A percentile compares a stretch with the other conserved stretches of the same genome.
These are phyloP conservation scores for Fusarium udum DNA, from an alignment of 2,329 filamentous ascomycete genomes.

Conservation along the genomic window DNA sequence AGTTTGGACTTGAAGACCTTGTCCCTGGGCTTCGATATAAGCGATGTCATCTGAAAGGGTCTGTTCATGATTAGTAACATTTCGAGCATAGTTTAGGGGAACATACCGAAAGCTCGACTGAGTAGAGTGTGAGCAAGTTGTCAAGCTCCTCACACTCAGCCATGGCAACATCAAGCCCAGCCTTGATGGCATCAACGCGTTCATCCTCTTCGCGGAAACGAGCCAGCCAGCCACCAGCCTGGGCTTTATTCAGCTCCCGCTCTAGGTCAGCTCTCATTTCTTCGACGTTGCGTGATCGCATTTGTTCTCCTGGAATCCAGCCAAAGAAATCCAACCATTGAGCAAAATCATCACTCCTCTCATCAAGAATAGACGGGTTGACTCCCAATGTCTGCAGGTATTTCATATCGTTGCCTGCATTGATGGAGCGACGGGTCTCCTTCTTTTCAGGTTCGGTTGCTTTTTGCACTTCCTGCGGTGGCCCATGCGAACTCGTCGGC, in stretches of 20 bases:
- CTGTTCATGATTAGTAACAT: slow-evolving; percentile 54
- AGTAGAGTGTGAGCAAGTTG: slow-evolving; percentile 91
- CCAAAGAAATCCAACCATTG: slow-evolving; percentile 86
- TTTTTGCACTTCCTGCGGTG: slow-evolving; percentile 49
- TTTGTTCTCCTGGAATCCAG: slow-evolving; percentile 81
- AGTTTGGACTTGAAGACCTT: slow-evolving; percentile 95
- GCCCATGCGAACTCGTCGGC: slow-evolving; percentile 52
- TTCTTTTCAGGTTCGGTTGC: slow-evolving; percentile 51
- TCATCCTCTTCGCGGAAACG: slow-evolving; percentile 89
- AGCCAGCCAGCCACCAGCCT: slow-evolving; percentile 91
- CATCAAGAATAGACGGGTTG: slow-evolving; percentile 79
- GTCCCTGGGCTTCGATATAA: slow-evolving; percentile 96
- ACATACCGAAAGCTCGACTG: slow-evolving; percentile 88
- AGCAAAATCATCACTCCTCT: slow-evolving; percentile 81
- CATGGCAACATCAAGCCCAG: slow-evolving; percentile 88
- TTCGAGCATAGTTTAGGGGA: neutral
- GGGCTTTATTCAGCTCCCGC: slow-evolving; percentile 86
- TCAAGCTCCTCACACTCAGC: slow-evolving; percentile 96
- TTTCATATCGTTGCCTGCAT: slow-evolving; percentile 78
- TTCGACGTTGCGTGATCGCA: slow-evolving; percentile 79
- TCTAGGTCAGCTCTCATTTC: slow-evolving; percentile 85
- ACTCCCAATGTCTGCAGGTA: slow-evolving; percentile 82
- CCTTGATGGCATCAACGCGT: slow-evolving; percentile 85
- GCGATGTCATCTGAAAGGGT: slow-evolving; percentile 95
- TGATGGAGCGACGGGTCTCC: slow-evolving; percentile 65